Percentiles rank a stretch among this genome's conserved stretches.
phyloP scores from a whole-genome alignment of 1,284 basidiomycete species.

The Papiliotrema fonsecae region DNA sequence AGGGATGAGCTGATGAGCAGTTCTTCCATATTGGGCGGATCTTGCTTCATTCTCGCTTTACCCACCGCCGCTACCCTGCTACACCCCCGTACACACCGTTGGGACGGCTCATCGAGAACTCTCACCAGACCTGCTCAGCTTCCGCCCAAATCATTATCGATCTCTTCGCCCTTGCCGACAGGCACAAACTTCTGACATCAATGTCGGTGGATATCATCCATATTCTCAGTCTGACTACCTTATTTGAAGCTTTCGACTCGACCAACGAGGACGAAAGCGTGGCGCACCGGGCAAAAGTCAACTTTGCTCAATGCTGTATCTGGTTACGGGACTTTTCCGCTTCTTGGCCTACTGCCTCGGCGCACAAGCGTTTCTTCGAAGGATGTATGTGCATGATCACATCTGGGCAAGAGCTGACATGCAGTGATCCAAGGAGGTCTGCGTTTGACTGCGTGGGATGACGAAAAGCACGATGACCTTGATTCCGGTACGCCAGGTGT shows the following conservation, averaged over 20 bases:
- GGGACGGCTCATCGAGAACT: neutral
- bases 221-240: conserved; percentile 34
- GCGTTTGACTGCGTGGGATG: conserved; percentile 14
- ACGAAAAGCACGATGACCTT: neutral
- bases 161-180: conserved; percentile 32
- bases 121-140: conserved; percentile 27
- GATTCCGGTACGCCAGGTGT: conserved; percentile 4
- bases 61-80: conserved; percentile 13
- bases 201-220: conserved; percentile 41
- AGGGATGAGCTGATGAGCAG: conserved; percentile 5
- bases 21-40: conserved; percentile 40
- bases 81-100: neutral
- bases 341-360: conserved; percentile 41
- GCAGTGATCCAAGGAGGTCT: conserved; percentile 39
- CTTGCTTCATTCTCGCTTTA: conserved; percentile 38
- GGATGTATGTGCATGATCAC: conserved; percentile 22
- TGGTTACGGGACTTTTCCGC: conserved; percentile 39
- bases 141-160: conserved; percentile 34
- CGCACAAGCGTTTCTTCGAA: conserved; percentile 44
- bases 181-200: conserved; percentile 27
- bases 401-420: neutral
- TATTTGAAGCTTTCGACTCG: conserved; percentile 33
- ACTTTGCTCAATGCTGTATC: conserved; percentile 43
- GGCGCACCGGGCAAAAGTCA: conserved; percentile 31
- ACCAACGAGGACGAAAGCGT: conserved; percentile 16